Base-by-base conservation (phyloP, 1,139 yeast genomes). In the Oligophagozyma castellii region DNA sequence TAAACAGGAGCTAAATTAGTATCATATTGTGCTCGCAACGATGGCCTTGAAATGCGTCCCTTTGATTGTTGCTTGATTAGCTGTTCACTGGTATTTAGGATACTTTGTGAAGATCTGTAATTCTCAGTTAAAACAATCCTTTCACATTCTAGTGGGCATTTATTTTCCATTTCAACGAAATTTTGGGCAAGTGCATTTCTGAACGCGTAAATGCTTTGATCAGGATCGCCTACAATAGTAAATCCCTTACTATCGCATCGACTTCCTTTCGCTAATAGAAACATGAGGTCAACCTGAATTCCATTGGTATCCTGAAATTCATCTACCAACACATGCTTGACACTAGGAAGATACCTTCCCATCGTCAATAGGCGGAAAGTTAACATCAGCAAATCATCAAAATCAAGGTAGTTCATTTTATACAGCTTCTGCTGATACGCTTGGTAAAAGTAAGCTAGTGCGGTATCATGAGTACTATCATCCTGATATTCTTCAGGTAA, bases 211-310 rank as follows among this genome's bases (percentile, higher is more conserved):
- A 89, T 89, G 46, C 94, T 76, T 52, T 89, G 96, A 53, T 89
- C 95, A 0, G 95, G 94, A 44, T 89, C 98, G 1, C 98, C 98
- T 1, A 89, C 96, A 2, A 84, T 72, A 0, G 95, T 80, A 5
- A 86, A 62, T 36, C 75, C 75, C 28, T 54, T 43, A n/a, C 51
- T 46, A 5, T 44, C 29, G 11, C 39, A 42, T 13, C 43, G 43
- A 25, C 54, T 51, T 4, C 56, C 55, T 12, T 55, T 50, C 0
- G 81, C 73, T 38, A 86, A 64, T 13, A 61, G 58, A 36, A 65
- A 67, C 63, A 81, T 67, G 27, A 89, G 58, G 31, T 70, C 67
- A 35, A 83, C 59, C 48, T 89, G 96, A 14, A 81, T 63, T 16
- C 63, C 63, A 42, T 80, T 83, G 0, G 95, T 84, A 45, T 89